Evolutionary conservation across 306 rosid species (phyloP).

Genomic region (Comarum palustre): DNA sequence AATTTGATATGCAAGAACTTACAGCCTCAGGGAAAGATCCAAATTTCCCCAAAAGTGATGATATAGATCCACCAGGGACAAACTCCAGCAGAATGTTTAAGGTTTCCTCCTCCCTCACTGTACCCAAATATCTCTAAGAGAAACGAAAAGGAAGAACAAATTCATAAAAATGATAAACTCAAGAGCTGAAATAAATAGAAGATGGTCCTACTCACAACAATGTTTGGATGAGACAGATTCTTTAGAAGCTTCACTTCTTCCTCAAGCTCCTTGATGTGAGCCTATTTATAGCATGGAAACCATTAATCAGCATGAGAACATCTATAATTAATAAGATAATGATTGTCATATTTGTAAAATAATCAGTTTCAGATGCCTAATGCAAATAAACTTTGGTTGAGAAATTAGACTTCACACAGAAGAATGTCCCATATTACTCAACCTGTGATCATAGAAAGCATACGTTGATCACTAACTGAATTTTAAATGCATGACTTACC

Average conservation of each 20-base stretch:
- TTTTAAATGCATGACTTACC: not conserved
- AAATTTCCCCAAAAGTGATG: slow-evolving; percentile 95
- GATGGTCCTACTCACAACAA: slow-evolving; percentile 76
- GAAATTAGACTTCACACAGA: not conserved
- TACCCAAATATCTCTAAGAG: slow-evolving; percentile 88
- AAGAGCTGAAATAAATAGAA: slow-evolving; percentile 22
- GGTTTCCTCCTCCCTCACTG: slow-evolving; percentile 87
- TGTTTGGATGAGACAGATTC: slow-evolving; percentile 89
- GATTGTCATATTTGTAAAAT: not conserved
- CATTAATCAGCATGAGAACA: slow-evolving; percentile 9
- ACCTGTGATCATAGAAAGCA: not conserved
- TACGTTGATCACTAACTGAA: not conserved
- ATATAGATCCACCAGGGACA: slow-evolving; percentile 99
- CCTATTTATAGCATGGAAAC: slow-evolving; percentile 50
- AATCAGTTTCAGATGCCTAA: not conserved
- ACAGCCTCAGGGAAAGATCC: slow-evolving; percentile 99
- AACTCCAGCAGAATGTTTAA: slow-evolving; percentile 88
- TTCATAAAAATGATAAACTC: slow-evolving; percentile 29
- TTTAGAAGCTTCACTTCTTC: slow-evolving; percentile 98
- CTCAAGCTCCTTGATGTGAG: slow-evolving; percentile 93
- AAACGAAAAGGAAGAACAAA: slow-evolving; percentile 26
- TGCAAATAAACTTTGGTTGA: not conserved
- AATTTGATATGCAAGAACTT: slow-evolving; percentile 39
- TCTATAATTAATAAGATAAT: slow-evolving; percentile 1
- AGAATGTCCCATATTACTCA: not conserved